phyloP scores from a whole-genome alignment of 345 rosid species.

The Populus tremula region DNA sequence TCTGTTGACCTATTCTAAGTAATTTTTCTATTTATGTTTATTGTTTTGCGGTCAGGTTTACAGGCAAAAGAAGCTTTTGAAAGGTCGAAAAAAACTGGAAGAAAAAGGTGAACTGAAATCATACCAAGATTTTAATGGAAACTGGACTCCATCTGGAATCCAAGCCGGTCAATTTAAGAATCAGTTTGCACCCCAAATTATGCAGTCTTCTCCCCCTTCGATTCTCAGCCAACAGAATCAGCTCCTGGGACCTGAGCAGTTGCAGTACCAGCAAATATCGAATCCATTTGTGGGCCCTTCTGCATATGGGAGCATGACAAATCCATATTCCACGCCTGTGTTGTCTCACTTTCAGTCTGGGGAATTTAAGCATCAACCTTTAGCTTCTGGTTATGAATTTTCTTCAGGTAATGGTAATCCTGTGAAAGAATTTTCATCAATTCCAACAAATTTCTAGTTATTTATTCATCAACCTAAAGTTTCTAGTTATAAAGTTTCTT shows the following conservation, averaged over 20 bases:
- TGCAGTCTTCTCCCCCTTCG: conserved; percentile 37
- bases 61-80: conserved; percentile 49
- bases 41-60: conserved; percentile 35
- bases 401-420: conserved; percentile 40
- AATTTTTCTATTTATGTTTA: not conserved
- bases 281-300: conserved; percentile 47
- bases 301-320: conserved; percentile 46
- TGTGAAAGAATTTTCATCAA: conserved; percentile 37
- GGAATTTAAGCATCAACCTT: conserved; percentile 44
- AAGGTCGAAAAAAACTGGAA: conserved; percentile 39
- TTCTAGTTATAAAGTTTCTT: conserved; percentile 43
- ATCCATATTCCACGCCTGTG: conserved; percentile 57
- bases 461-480: not conserved
- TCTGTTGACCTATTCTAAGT: not conserved
- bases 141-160: conserved; percentile 43
- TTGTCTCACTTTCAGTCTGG: conserved; percentile 44
- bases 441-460: conserved; percentile 25
- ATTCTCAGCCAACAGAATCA: conserved; percentile 48
- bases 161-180: conserved; percentile 36
- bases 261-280: conserved; percentile 47
- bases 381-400: conserved; percentile 49
- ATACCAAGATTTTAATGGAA: conserved; percentile 39
- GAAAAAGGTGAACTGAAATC: conserved; percentile 38
- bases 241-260: conserved; percentile 45
- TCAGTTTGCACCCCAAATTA: conserved; percentile 33